Percentiles rank a stretch among this genome's conserved stretches.
These are phyloP conservation scores for Malassezia dermatis DNA, from an alignment of 1,284 basidiomycete species.

Conservation along the genomic window DNA sequence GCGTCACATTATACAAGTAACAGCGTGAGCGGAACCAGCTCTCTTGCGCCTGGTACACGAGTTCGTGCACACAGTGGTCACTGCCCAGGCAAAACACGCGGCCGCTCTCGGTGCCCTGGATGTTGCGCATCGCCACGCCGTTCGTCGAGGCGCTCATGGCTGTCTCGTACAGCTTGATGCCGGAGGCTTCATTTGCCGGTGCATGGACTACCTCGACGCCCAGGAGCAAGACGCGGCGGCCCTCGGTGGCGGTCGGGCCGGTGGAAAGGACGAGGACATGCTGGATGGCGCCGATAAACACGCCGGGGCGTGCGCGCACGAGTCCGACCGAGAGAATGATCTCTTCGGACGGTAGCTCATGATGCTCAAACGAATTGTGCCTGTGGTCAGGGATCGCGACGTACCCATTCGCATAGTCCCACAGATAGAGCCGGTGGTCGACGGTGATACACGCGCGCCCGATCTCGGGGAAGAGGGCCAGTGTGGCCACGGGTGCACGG, in stretches of 20 bases:
- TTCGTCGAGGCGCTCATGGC: constrained; percentile 69
- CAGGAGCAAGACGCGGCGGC: constrained; percentile 69
- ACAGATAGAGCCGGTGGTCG: constrained; percentile 85
- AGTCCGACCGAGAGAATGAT: constrained; percentile 61
- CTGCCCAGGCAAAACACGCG: constrained; percentile 79
- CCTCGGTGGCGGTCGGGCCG: constrained; percentile 38
- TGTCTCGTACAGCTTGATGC: constrained; percentile 80
- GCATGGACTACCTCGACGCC: constrained; percentile 57
- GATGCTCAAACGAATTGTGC: constrained; percentile 74
- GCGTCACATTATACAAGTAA: constrained; percentile 62
- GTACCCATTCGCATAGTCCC: constrained; percentile 89
- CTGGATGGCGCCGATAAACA: constrained; percentile 88
- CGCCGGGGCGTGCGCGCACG: constrained; percentile 50
- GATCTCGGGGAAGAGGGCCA: constrained; percentile 79
- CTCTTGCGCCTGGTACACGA: constrained; percentile 81
- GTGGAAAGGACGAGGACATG: constrained; percentile 84
- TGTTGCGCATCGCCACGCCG: constrained; percentile 63
- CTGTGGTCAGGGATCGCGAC: constrained; percentile 38
- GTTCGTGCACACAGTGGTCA: constrained; percentile 81
- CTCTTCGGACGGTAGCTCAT: constrained; percentile 73
- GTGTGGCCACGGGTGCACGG: constrained; percentile 31
- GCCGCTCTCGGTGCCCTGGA: constrained; percentile 68
- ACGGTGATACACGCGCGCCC: constrained; percentile 91
- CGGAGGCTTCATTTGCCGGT: constrained; percentile 51
- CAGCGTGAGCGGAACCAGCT: constrained; percentile 77